These are phyloP conservation scores for Corylus avellana DNA, from an alignment of 306 rosid species.

Conservation along the genomic window DNA sequence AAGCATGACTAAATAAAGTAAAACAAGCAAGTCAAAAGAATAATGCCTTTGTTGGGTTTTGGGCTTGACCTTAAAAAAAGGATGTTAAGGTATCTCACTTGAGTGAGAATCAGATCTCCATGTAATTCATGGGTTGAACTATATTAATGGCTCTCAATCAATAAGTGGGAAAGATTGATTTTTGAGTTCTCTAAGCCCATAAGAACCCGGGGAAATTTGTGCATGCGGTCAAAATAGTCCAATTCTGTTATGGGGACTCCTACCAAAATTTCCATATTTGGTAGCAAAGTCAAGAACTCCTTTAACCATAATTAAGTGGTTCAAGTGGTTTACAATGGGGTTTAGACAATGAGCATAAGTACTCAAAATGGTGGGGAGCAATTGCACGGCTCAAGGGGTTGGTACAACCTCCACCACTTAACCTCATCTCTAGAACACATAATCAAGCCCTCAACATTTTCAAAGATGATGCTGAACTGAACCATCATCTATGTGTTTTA, in stretches of 20 bases:
- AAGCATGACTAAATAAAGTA: background rate
- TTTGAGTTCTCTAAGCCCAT: conserved; percentile 4
- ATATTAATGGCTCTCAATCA: background rate
- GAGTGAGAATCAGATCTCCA: background rate
- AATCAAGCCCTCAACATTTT: background rate
- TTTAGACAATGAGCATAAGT: background rate
- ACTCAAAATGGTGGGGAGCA: background rate
- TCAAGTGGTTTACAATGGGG: background rate
- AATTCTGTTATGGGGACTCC: background rate
- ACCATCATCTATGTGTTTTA: background rate
- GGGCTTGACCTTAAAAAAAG: background rate
- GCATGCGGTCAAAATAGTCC: background rate
- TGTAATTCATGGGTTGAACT: background rate
- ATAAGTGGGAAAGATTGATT: background rate
- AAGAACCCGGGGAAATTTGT: background rate
- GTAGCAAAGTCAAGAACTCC: conserved; percentile 1
- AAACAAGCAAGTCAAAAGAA: background rate
- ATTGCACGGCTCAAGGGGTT: background rate
- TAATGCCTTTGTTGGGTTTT: background rate
- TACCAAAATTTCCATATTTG: background rate
- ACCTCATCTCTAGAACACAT: background rate
- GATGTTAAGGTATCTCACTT: background rate
- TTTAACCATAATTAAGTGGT: background rate
- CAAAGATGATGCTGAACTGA: background rate
- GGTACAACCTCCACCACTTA: background rate